These are phyloP conservation scores for Sanghuangporus weigelae DNA, from an alignment of 1,284 basidiomycete genomes.

Conservation along the genomic window DNA sequence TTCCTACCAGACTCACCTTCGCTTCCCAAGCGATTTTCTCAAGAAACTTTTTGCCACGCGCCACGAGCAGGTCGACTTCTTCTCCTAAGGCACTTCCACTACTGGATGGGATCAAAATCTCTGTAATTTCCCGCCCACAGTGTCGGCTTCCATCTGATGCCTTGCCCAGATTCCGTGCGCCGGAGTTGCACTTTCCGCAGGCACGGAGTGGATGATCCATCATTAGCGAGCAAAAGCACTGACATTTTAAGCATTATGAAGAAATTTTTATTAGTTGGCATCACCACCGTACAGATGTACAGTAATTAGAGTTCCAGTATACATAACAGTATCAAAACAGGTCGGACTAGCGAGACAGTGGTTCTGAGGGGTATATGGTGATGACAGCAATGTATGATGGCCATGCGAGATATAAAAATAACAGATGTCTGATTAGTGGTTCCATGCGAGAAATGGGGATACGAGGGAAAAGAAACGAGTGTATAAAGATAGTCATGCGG, in stretches of 20 bases:
- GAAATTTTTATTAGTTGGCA: background rate
- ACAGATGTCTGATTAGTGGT: background rate
- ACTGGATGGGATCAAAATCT: background rate
- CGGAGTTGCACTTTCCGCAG: background rate
- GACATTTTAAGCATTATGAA: background rate
- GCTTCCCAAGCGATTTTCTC: background rate
- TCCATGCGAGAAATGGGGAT: background rate
- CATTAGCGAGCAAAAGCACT: background rate
- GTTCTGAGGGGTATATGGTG: background rate
- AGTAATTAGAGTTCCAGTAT: background rate
- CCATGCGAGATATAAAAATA: background rate
- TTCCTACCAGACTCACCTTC: background rate
- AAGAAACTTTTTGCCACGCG: background rate
- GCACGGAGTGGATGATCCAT: background rate
- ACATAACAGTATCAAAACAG: background rate
- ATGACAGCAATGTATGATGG: background rate
- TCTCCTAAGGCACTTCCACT: background rate
- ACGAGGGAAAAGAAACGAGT: background rate
- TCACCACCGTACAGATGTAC: background rate
- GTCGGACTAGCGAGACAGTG: slow-evolving; percentile 6
- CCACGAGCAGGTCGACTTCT: background rate
- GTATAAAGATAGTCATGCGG: slow-evolving; percentile 4
- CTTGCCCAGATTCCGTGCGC: background rate
- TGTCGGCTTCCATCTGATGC: background rate
- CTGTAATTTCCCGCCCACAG: background rate